phyloP scores from a whole-genome alignment of 2,329 filamentous ascomycete genomes.

The Bipolaris cookei region DNA sequence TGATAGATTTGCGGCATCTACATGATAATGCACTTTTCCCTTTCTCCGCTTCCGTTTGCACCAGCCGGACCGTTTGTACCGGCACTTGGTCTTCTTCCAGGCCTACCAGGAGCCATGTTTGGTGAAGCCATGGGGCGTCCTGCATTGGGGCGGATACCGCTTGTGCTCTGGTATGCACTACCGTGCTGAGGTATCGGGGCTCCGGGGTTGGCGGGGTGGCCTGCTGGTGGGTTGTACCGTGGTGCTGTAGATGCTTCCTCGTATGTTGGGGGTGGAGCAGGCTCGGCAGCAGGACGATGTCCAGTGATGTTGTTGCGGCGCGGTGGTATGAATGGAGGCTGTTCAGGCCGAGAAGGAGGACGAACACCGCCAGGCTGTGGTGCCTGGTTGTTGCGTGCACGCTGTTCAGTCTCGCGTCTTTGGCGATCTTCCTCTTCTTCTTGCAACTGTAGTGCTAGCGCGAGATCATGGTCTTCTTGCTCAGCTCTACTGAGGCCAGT shows the following conservation, averaged over 20 bases:
- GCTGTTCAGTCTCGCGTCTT: slow-evolving; percentile 63
- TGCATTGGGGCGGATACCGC: slow-evolving; percentile 15
- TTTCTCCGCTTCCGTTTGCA: slow-evolving; percentile 27
- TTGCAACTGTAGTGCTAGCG: slow-evolving; percentile 88
- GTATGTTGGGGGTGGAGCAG: slow-evolving; percentile 68
- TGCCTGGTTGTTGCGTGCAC: slow-evolving; percentile 66
- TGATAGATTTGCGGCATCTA: slow-evolving; percentile 17
- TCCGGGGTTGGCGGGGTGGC: slow-evolving; percentile 52
- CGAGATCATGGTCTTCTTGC: slow-evolving; percentile 83
- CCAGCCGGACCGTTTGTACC: slow-evolving; percentile 20
- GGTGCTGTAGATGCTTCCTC: slow-evolving; percentile 66
- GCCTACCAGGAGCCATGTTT: slow-evolving; percentile 14
- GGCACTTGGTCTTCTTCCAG: slow-evolving; percentile 35
- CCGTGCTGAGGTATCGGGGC: slow-evolving; percentile 37
- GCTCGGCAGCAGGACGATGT: slow-evolving; percentile 51
- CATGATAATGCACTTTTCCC: slow-evolving; percentile 46
- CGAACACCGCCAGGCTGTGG: slow-evolving; percentile 34
- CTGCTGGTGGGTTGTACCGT: slow-evolving; percentile 60
- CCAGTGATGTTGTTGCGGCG: slow-evolving; percentile 48
- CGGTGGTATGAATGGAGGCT: slow-evolving; percentile 55
- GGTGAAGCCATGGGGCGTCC: not conserved
- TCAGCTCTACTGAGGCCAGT: slow-evolving; percentile 61
- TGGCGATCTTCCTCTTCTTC: slow-evolving; percentile 89
- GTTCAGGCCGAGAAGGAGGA: slow-evolving; percentile 41
- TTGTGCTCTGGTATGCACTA: slow-evolving; percentile 35